Percentiles rank a stretch among this genome's conserved stretches.
phyloP scores from a whole-genome alignment of 345 rosid genomes.

The Zanthoxylum bungeanum region DNA sequence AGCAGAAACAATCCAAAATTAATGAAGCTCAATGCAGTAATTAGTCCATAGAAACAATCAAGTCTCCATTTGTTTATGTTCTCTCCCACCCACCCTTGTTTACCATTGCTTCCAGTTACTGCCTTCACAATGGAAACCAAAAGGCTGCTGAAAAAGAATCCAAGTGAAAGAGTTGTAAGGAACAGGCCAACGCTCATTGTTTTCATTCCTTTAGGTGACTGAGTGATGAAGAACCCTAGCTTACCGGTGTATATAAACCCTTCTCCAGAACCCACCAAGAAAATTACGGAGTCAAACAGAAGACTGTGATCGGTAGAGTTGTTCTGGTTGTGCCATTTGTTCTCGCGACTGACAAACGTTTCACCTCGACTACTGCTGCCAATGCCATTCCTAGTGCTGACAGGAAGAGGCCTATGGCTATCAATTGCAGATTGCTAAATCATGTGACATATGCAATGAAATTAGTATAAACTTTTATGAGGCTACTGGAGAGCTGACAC shows the following conservation, averaged over 20 bases:
- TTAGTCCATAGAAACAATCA: slow-evolving; percentile 48
- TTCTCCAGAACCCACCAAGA: slow-evolving; percentile 67
- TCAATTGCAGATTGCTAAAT: slow-evolving; percentile 53
- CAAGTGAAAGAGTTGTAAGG: slow-evolving; percentile 58
- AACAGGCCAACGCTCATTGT: slow-evolving; percentile 70
- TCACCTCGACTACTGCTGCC: slow-evolving; percentile 49
- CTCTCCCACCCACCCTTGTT: slow-evolving; percentile 45
- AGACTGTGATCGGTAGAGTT: slow-evolving; percentile 42
- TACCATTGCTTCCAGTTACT: slow-evolving; percentile 27
- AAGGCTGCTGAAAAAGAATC: slow-evolving; percentile 60
- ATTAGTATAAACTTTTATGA: background rate
- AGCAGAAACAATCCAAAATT: slow-evolving; percentile 36
- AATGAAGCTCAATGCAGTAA: slow-evolving; percentile 36
- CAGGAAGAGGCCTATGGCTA: slow-evolving; percentile 57
- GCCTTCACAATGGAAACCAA: slow-evolving; percentile 45
- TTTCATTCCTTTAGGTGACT: slow-evolving; percentile 68
- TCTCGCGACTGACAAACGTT: slow-evolving; percentile 32
- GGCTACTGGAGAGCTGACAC: background rate
- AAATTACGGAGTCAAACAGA: slow-evolving; percentile 58
- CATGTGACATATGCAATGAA: slow-evolving; percentile 27
- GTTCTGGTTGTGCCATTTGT: slow-evolving; percentile 5
- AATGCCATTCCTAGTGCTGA: slow-evolving; percentile 57
- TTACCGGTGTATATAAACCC: slow-evolving; percentile 68
- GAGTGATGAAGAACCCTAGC: slow-evolving; percentile 70
- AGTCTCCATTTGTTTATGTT: slow-evolving; percentile 51